phyloP scores from a whole-genome alignment of 2,329 filamentous ascomycete genomes.

The Helicocarpus griseus region DNA sequence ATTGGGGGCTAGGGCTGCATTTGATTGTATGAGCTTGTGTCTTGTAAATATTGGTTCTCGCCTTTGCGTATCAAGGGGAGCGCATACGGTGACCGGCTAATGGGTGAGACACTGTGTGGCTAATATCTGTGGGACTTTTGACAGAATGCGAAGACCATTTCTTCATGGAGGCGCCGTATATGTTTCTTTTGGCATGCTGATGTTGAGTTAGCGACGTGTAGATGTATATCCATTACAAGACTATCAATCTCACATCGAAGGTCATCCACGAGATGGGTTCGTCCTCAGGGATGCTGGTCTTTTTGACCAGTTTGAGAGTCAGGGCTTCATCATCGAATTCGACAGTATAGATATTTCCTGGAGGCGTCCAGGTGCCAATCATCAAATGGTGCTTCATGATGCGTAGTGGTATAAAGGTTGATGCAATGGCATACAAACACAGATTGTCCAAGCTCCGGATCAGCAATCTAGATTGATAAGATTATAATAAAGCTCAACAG shows the following conservation, averaged over 20 bases:
- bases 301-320: conserved; percentile 65
- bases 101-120: conserved; percentile 63
- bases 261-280: conserved; percentile 94
- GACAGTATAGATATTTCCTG: conserved; percentile 82
- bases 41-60: conserved; percentile 1
- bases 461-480: too few relatives aligned
- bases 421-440: too few relatives aligned
- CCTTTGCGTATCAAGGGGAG: background rate
- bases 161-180: conserved; percentile 89
- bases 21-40: background rate
- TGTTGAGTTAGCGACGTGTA: conserved; percentile 2
- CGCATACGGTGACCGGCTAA: conserved; percentile 65
- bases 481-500: too few relatives aligned
- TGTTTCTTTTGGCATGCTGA: conserved; percentile 72
- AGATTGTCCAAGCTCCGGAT: too few relatives aligned
- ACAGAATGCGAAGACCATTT: conserved; percentile 80
- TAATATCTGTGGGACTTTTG: conserved; percentile 63
- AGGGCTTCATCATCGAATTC: conserved; percentile 75
- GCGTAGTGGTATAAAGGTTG: background rate
- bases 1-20: conserved; percentile 55
- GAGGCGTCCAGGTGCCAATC: conserved; percentile 85
- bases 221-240: background rate
- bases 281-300: conserved; percentile 68
- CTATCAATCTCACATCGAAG: conserved; percentile 57
- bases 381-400: conserved; percentile 79